Base-by-base conservation (phyloP, 2,329 filamentous ascomycete species). In the Botrytis aclada region DNA sequence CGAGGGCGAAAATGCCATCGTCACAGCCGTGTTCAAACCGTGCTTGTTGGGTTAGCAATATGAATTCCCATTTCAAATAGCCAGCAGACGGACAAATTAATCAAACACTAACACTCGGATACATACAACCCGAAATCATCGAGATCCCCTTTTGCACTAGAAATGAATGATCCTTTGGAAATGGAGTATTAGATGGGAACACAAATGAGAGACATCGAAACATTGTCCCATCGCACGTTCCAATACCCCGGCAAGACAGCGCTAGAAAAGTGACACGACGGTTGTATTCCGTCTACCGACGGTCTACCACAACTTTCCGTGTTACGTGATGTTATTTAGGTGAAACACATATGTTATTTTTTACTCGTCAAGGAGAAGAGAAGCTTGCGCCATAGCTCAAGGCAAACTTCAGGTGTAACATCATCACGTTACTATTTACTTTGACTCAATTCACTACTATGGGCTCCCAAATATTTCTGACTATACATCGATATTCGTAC, bases 161-260 rank as follows among this genome's bases (percentile, higher is more conserved):
- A 34, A 29, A 8, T 4, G 45, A 66, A 54, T 66, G 45, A 66
- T 22, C 39, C 4, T 54, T 29, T n/a, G n/a, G 20, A 51, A n/a
- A 34, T 22, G 25, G 34, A 54, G 32, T 14, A 54, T n/a, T 39
- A 16, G 8, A 66, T 54, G 64, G 64, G 45, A 54, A 29, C 34
- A 66, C 45, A n/a, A 39, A 54, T 29, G 45, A 54, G 32, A 66
- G 45, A 54, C 45, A 54, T 54, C 54, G 63, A 18, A 66, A 66
- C 34, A 66, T 54, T 54, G 45, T 16, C n/a, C 29, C 45, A 66
- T 54, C 34, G 45, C 45, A 66, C 45, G 45, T 54, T 54, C 64
- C 64, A 34, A 66, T 22, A 54, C 45, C 64, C 51, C 64, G 45
- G 45, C 45, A 54, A 39, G 45, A 66, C 45, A 66, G 39, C 8